These are phyloP conservation scores for Penicillium malachiteum DNA, from an alignment of 495 filamentous ascomycete species.

Conservation along the genomic window DNA sequence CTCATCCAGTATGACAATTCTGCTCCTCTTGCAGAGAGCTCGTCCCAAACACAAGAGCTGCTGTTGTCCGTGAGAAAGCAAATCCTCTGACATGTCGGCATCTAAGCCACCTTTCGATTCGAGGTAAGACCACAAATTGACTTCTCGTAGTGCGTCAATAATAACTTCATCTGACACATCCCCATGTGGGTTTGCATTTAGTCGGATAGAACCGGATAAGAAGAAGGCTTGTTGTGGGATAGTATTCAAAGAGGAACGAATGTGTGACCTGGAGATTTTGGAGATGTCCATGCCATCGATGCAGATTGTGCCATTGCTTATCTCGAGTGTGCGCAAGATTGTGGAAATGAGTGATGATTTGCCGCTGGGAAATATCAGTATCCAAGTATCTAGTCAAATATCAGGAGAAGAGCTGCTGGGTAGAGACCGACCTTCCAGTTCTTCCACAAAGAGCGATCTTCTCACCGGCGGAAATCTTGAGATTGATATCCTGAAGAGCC, in stretches of 20 bases:
- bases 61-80: constrained; percentile 44
- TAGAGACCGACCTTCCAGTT: constrained; percentile 36
- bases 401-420: too few species aligned
- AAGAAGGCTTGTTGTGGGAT: constrained; percentile 52
- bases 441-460: constrained; percentile 48
- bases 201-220: constrained; percentile 41
- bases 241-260: constrained; percentile 38
- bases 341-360: constrained; percentile 43
- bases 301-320: constrained; percentile 33
- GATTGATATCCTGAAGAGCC: constrained; percentile 13
- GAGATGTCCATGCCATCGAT: constrained; percentile 49
- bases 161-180: constrained; percentile 35
- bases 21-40: constrained; percentile 28
- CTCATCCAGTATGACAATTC: constrained; percentile 47
- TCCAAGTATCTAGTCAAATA: too few species aligned
- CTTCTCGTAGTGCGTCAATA: constrained; percentile 33
- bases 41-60: constrained; percentile 50
- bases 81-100: constrained; percentile 32
- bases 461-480: constrained; percentile 28
- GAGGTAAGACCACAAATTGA: constrained; percentile 40
- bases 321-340: constrained; percentile 40
- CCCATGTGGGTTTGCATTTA: constrained; percentile 43
- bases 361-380: constrained; percentile 24
- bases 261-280: constrained; percentile 23
- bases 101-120: constrained; percentile 41